Evolutionary conservation across 2,329 filamentous ascomycete species (phyloP).

Genomic region (Apiospora phragmitis): DNA sequence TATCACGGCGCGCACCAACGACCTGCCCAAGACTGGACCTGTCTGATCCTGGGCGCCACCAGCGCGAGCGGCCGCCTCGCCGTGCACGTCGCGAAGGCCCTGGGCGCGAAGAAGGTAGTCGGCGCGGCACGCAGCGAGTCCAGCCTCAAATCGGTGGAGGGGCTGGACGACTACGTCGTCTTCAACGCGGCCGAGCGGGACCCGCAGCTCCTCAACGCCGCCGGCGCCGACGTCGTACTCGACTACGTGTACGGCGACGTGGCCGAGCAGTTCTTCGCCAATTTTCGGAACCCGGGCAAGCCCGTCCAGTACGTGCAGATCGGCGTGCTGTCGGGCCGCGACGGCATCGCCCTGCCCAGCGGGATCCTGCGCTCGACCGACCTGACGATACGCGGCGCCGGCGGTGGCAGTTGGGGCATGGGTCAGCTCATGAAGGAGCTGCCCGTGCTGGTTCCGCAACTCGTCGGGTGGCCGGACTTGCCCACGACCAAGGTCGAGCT

Average conservation of each 20-base stretch:
- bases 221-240: constrained; percentile 53
- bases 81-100: constrained; percentile 44
- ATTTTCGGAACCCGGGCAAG: constrained; percentile 37
- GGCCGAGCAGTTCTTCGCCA: constrained; percentile 40
- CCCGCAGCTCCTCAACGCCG: constrained; percentile 34
- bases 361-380: constrained; percentile 48
- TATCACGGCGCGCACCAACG: constrained; percentile 42
- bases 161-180: constrained; percentile 46
- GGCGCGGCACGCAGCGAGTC: constrained; percentile 50
- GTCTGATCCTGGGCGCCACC: constrained; percentile 54
- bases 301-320: constrained; percentile 55
- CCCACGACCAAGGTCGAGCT: constrained; percentile 19
- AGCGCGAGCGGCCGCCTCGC: constrained; percentile 53
- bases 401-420: constrained; percentile 43
- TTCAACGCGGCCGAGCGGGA: constrained; percentile 39
- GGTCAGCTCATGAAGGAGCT: constrained; percentile 31
- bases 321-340: constrained; percentile 42
- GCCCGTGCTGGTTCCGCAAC: constrained; percentile 28
- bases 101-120: constrained; percentile 51
- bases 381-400: constrained; percentile 47
- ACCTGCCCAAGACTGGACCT: constrained; percentile 44
- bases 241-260: constrained; percentile 58
- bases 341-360: constrained; percentile 40
- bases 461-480: constrained; percentile 31
- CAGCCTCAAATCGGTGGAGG: constrained; percentile 40